Base-by-base conservation (phyloP, 1,284 basidiomycete species). In the Meira miltonrushii region DNA sequence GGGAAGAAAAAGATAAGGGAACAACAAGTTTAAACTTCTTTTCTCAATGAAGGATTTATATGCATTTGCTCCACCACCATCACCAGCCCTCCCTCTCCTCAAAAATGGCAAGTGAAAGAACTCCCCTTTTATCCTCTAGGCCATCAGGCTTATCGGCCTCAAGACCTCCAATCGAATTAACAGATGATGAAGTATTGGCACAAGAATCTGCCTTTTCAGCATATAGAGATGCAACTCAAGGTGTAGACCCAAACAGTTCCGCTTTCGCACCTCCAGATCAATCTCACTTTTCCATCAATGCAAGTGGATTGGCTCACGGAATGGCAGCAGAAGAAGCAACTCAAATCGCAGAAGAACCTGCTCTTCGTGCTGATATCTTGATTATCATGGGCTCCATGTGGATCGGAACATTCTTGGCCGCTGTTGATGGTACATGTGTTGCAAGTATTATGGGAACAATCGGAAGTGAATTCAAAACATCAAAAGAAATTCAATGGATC, bases 371-470 rank as follows among this genome's bases (percentile, higher is more conserved):
- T 40, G 72, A 73, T 39, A 61, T 74, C 44, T 65, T 74, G 55
- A 57, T 75, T 50, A 69, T 75, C 61, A 69, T 75, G 71, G 62
- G 72, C 25, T 70, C 75, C 48, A 72, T 77, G 72, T 77, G 75
- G 75, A 73, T 77, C 56, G 75, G 75, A 38, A 69, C 64, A 7
- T 74, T 74, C 58, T 57, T 75, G 33, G 66, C 70, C 15, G 72
- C 73, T 8, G 61, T 75, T 28, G 75, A 77, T 57, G 71, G 74
- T 17, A 76, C 75, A 46, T 74, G 75, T 19, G 74, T 77, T 1
- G 75, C 75, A 1, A 75, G 72, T 50, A 76, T 77, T 53, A 51
- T 75, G 37, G 60, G 60, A 28, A 62, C 64, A 0, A 73, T 77
- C 54, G 75, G 75, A 44, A 74, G 72, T 58, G 75, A 77, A 55